A percentile compares a stretch with the other conserved stretches of the same genome.
Evolutionary conservation across 148 eudicot species (phyloP).

Genomic region (Rhododendron ferrugineum): DNA sequence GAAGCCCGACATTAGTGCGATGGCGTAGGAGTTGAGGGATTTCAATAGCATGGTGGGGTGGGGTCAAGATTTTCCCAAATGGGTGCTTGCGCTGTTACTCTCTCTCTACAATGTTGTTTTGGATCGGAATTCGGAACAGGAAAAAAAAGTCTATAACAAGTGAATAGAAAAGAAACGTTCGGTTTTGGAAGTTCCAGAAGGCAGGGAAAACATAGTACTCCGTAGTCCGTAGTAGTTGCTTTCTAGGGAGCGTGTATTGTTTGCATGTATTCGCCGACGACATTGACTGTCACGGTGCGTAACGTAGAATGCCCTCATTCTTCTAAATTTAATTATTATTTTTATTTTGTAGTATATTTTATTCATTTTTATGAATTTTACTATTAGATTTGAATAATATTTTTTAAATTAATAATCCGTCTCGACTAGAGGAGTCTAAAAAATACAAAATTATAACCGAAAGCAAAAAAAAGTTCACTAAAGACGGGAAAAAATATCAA

Average conservation of each 20-base stretch:
- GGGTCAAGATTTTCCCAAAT: not conserved
- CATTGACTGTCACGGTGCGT: not conserved
- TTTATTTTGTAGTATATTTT: too few species aligned
- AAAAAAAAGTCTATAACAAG: not conserved
- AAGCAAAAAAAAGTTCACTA: too few species aligned
- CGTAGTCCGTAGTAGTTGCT: not conserved
- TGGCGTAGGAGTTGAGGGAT: constrained; percentile 40
- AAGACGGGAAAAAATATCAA: too few species aligned
- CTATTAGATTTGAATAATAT: too few species aligned
- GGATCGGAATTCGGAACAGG: not conserved
- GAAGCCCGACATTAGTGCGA: constrained; percentile 43
- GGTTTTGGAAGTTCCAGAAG: not conserved
- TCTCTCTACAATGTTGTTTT: not conserved
- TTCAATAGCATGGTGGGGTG: constrained; percentile 31
- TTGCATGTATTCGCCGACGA: not conserved
- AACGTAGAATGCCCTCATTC: too few species aligned
- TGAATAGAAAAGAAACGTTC: not conserved
- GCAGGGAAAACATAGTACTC: not conserved
- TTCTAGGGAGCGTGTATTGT: not conserved
- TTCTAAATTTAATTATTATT: too few species aligned
- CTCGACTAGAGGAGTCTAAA: too few species aligned
- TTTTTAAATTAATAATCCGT: too few species aligned
- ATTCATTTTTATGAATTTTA: too few species aligned
- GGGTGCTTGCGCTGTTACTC: not conserved
- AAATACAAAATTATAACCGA: too few species aligned